Base-by-base conservation (phyloP, 371 early-diverging fungal genomes). In the Conidiobolus incongruus region DNA sequence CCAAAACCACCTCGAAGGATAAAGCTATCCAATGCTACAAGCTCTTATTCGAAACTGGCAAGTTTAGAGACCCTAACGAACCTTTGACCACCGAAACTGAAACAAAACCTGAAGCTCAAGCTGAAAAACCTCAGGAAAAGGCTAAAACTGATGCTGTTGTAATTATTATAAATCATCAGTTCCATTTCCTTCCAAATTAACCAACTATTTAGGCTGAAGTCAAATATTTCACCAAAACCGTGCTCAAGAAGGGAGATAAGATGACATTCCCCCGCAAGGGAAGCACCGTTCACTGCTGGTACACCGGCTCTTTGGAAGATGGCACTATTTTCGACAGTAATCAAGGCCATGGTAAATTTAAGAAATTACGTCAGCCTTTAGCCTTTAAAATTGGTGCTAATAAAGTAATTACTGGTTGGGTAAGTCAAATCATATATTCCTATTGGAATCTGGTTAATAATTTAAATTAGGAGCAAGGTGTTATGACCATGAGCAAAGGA, bases 271-370 rank as follows among this genome's bases (percentile, higher is more conserved):
- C 37, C 22, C 16, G 26, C 12, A 46, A 42, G 15, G 31, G 62
- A 51, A 29, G 47, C 46, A 38, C 51, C 51, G 19, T 55, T 20
- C 22, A 21, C 16, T 45, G 62, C 60, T 15, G 49, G 45, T 47
- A 77, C 55, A 75, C 69, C 4, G 78, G 78, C 1, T 56, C 44
- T 47, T 55, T 77, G 41, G 62, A 65, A 40, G 63, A 75, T 47
- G 75, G 75, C 31, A 66, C 53, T 15, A 56, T 70, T 15, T 77
- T 77, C 45, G 78, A 77, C 46, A 61, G 64, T 38, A 75, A 75
- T 50, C 56, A 16, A 3, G 47, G 39, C 17, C 46, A 41, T 44
- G 55, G 49, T 44, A 51, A 40, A 46, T 65, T 59, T 60, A 70
- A 65, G 59, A 64, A 72, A 51, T 19, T 17, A 7, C 50, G 55